A percentile compares a stretch with the other conserved stretches of the same genome.
Evolutionary conservation across 345 rosid species (phyloP).

Genomic region (Gossypium stocksii): DNA sequence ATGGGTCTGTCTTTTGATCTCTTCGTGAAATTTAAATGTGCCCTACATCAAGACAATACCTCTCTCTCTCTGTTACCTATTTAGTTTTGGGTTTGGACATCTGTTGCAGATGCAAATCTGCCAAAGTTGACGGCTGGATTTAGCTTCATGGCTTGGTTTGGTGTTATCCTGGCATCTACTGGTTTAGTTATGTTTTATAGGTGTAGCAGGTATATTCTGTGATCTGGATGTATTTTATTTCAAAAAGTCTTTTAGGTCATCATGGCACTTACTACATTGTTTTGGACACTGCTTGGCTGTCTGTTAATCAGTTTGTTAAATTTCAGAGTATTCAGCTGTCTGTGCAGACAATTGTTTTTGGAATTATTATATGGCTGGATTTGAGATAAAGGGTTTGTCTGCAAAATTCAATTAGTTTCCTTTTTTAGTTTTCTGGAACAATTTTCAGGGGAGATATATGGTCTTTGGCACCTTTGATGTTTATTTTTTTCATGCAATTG

Average conservation of each 20-base stretch:
- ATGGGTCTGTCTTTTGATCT: conserved; percentile 42
- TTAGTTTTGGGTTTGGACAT: conserved; percentile 5
- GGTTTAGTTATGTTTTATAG: conserved; percentile 83
- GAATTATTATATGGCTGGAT: background rate
- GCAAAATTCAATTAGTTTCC: background rate
- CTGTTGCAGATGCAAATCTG: conserved; percentile 63
- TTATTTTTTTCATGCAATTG: background rate
- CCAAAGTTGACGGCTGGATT: conserved; percentile 71
- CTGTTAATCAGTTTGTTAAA: background rate
- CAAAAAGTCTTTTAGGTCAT: background rate
- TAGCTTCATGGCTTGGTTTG: conserved; percentile 84
- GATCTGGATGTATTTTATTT: background rate
- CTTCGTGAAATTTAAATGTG: conserved; percentile 14
- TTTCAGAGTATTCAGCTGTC: background rate
- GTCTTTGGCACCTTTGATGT: background rate
- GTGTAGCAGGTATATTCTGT: conserved; percentile 74
- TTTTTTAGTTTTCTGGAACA: background rate
- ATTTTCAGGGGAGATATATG: background rate
- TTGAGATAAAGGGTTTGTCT: background rate
- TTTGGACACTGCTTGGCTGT: background rate
- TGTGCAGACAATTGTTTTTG: background rate
- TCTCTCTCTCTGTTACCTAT: background rate
- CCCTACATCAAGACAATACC: conserved; percentile 19
- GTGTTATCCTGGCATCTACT: conserved; percentile 61
- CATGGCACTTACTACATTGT: conserved; percentile 9